These are phyloP conservation scores for Metarhizium guizhouense DNA, from an alignment of 2,329 filamentous ascomycete species.

Conservation along the genomic window DNA sequence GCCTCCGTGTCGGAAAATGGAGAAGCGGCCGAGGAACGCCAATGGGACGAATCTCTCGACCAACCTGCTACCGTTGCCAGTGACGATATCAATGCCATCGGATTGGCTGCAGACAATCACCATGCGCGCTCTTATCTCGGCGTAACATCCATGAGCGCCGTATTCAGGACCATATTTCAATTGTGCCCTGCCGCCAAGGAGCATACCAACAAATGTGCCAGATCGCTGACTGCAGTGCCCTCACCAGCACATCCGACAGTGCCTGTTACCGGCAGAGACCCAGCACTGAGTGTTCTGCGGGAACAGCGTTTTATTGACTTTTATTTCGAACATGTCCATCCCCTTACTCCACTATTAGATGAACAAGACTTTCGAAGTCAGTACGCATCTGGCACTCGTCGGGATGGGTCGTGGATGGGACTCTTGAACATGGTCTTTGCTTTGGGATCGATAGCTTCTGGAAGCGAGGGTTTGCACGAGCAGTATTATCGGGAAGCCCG, in stretches of 20 bases:
- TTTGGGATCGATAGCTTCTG: constrained; percentile 50
- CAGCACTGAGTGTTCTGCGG: constrained; percentile 25
- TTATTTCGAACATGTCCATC: constrained; percentile 53
- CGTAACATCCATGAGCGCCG: constrained; percentile 55
- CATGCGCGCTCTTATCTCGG: constrained; percentile 52
- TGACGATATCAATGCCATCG: constrained; percentile 24
- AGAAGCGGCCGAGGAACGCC: too few relatives aligned
- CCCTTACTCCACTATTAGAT: constrained; percentile 10
- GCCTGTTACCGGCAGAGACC: constrained; percentile 30
- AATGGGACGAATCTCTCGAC: constrained; percentile 13
- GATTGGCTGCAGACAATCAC: constrained; percentile 37
- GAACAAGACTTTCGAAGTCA: constrained; percentile 23
- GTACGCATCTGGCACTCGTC: constrained; percentile 38
- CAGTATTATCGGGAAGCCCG: constrained; percentile 48
- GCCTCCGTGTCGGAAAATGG: too few relatives aligned
- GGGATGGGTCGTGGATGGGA: constrained; percentile 49
- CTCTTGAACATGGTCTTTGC: constrained; percentile 55
- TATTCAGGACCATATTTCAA: constrained; percentile 47
- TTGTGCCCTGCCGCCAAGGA: constrained; percentile 21
- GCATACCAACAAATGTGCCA: constrained; percentile 16
- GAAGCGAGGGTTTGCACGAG: constrained; percentile 45
- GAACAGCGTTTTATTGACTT: constrained; percentile 41
- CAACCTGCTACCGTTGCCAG: constrained; percentile 1
- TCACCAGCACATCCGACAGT: constrained; percentile 20
- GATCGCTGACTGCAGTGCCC: constrained; percentile 14